Base-by-base conservation (phyloP, 495 filamentous ascomycete genomes). In the Penicillium longicatenatum region DNA sequence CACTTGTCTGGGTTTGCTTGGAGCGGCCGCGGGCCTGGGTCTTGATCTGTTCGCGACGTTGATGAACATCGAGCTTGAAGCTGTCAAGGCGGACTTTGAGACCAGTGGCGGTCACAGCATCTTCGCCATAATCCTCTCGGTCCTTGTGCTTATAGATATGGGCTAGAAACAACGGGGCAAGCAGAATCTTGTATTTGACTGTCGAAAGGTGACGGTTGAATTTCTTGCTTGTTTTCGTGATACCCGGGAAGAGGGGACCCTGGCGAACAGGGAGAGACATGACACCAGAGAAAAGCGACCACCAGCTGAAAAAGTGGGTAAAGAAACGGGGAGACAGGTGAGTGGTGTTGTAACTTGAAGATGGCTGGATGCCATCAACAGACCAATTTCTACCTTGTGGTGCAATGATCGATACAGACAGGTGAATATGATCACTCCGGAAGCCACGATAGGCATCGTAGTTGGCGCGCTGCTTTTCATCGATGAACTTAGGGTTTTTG, bases 81-180 rank as follows among this genome's bases (percentile, higher is more conserved):
- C 90, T 96, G 67, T 98, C 92, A 42, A 98, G 81, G 33, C 92
- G 87, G 63, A 95, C 87, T 71, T 98, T 98, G 50, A 98, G 80
- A 19, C 94, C 94, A 14, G 94, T 98, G 1, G 93, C 93, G 48
- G 90, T 91, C 20, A 97, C 90, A 5, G 85, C 79, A 63, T 89
- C 86, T 59, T 93, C 88, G 1, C 82, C 79, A 67, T 88, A 89
- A 49, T 97, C 92, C 68, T 96, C 93, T 4, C 84, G 86, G 65
- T 98, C 95, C 64, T 97, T 96, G 75, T 98, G 95, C 72, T 97
- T 98, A 78, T 98, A 98, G 39, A 98, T 90, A 57, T 98, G 94
- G 55, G 92, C 93, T 48, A 98, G 84, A 66, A 94, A 98, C 6
- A 98, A 77, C 1, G 94, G 94, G 2, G 95, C 94, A 14, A 98